phyloP scores from a whole-genome alignment of 225 moss, liverwort and hornwort genomes.

The Asterella californica region DNA sequence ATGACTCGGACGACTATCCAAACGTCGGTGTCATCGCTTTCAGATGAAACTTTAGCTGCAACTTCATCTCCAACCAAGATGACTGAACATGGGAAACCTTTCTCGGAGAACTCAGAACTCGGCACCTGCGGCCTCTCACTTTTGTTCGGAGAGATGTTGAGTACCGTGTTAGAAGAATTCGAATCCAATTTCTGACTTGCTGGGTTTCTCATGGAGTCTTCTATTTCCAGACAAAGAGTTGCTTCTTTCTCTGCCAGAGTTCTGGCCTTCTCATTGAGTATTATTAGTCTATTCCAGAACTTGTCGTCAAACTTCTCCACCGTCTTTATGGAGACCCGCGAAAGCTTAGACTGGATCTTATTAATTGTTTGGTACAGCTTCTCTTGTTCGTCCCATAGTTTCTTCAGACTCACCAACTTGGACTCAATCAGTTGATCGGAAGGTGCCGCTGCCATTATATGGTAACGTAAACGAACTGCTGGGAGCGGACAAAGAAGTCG shows the following conservation, averaged over 20 bases:
- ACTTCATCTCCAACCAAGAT: too few relatives aligned
- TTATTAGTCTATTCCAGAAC: not conserved
- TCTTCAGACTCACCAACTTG: not conserved
- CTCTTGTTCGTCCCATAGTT: not conserved
- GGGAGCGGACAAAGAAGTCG: too few relatives aligned
- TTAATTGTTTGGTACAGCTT: not conserved
- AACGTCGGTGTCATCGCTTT: too few relatives aligned
- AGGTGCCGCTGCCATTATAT: not conserved
- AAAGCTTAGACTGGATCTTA: not conserved
- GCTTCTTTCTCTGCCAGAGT: not conserved
- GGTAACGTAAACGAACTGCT: too few relatives aligned
- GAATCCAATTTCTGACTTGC: too few relatives aligned
- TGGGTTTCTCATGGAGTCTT: not conserved
- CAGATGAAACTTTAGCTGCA: too few relatives aligned
- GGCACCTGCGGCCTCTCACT: too few relatives aligned
- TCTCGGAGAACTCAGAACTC: too few relatives aligned
- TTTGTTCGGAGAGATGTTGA: too few relatives aligned
- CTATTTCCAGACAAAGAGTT: not conserved
- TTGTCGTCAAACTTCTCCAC: not conserved
- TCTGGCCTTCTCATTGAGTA: not conserved
- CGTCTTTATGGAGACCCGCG: not conserved
- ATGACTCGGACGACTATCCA: too few relatives aligned
- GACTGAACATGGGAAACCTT: too few relatives aligned
- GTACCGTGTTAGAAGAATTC: too few relatives aligned
- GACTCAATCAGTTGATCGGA: not conserved